A percentile compares a stretch with the other conserved stretches of the same genome.
These are phyloP conservation scores for Funneliformis mosseae DNA, from an alignment of 192 early-diverging fungal species.

Conservation along the genomic window DNA sequence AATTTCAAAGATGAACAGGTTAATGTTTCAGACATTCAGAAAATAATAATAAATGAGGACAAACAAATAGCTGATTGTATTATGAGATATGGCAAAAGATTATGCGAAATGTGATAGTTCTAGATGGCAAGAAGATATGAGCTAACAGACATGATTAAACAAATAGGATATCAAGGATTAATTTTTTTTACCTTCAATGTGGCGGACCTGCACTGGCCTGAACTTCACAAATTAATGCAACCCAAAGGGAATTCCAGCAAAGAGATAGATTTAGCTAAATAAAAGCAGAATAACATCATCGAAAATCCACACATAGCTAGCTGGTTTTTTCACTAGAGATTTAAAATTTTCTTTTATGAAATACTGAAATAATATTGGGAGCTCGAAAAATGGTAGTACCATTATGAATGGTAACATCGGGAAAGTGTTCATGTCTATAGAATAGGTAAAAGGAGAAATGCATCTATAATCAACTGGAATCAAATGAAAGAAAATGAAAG, in stretches of 20 bases:
- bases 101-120: not conserved
- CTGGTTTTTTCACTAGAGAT: conserved; percentile 2
- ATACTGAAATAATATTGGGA: not conserved
- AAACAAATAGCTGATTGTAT: not conserved
- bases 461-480: not conserved
- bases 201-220: no score
- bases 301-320: conserved; percentile 4
- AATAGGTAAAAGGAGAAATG: not conserved
- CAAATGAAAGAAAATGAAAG: not conserved
- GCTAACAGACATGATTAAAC: no score
- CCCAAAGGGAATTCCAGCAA: no score
- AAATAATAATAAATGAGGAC: not conserved
- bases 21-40: not conserved
- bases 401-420: no score
- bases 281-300: not conserved
- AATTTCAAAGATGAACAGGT: not conserved
- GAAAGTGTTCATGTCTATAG: not conserved
- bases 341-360: conserved; percentile 9
- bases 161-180: no score
- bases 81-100: not conserved
- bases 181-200: no score
- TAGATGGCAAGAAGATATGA: no score
- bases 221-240: no score
- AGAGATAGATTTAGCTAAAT: no score
- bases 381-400: not conserved